Percentiles rank a stretch among this genome's conserved stretches.
These are phyloP conservation scores for Amylocarpus encephaloides DNA, from an alignment of 2,329 filamentous ascomycete genomes.

Conservation along the genomic window DNA sequence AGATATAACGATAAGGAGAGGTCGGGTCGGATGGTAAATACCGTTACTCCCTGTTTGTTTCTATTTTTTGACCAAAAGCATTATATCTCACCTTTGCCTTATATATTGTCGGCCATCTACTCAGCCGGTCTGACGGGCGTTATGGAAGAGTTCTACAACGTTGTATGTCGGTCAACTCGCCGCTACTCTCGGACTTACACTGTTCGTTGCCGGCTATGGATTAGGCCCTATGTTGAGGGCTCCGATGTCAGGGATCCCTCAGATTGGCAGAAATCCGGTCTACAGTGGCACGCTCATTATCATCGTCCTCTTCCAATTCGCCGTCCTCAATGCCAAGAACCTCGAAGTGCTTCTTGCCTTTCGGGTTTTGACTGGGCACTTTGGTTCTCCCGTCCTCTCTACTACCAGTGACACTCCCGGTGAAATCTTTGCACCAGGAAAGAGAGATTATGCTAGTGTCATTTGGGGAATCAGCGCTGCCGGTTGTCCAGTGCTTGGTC, in stretches of 20 bases:
- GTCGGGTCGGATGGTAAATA: conserved; percentile 35
- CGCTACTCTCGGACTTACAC: conserved; percentile 49
- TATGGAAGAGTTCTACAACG: conserved; percentile 42
- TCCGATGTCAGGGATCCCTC: conserved; percentile 59
- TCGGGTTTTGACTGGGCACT: conserved; percentile 2
- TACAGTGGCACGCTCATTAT: conserved; percentile 62
- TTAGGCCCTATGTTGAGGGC: conserved; percentile 59
- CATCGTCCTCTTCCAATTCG: conserved; percentile 42
- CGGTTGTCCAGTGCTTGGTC: conserved; percentile 1
- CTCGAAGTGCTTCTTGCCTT: conserved; percentile 39
- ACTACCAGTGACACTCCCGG: conserved; percentile 45
- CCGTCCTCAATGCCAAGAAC: conserved; percentile 31
- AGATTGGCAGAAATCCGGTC: conserved; percentile 59
- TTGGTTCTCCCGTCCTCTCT: conserved; percentile 25
- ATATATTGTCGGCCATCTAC: conserved; percentile 44
- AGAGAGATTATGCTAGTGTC: neutral
- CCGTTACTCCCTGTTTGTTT: neutral
- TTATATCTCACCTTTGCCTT: conserved; percentile 50
- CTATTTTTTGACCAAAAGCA: neutral
- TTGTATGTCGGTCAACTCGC: conserved; percentile 42
- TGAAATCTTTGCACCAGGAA: conserved; percentile 33
- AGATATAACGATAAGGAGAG: conserved; percentile 44
- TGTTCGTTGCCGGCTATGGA: conserved; percentile 58
- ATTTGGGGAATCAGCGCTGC: conserved; percentile 1
- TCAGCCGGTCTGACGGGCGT: conserved; percentile 38